Evolutionary conservation across 1,284 basidiomycete genomes (phyloP), one percentile per base, ranked within the genome.

Genomic region (Golubevia pallescens): DNA sequence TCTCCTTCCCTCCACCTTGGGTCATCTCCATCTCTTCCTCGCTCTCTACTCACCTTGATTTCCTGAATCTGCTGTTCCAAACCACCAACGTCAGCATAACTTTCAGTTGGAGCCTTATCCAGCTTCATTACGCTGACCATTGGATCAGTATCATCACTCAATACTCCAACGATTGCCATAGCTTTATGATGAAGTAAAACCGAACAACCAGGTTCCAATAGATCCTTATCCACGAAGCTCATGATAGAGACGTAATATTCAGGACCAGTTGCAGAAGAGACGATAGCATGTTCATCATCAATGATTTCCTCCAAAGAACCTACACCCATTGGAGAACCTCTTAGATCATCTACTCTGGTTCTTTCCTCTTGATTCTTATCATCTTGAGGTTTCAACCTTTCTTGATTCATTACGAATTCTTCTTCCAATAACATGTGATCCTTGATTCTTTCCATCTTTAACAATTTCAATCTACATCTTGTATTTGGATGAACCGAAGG

Each of bases 231-330:
- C 76, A 99, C 96, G 84, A 97, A 97, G 71, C 92, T 94, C 93
- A 98, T 94, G 86, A 99, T 98, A 56, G 94, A 92, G 74, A 99
- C 97, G 86, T 99, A 99, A 87, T 92, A 95, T 86, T 99, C 97
- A 34, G 96, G 95, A 1, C 97, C 96, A 52, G 93, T 94, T 19
- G 94, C 91, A 8, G 93, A 93, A 86, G 93, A 95, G 80, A 99
- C 92, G 86, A 99, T 98, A 20, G 97, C 96, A 86, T 99, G 97
- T 89, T 99, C 97, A 88, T 99, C 97, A 88, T 99, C 97, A 83
- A 99, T 97, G 78, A 99, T 98, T 87, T 99, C 97, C 87, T 99
- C 97, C 78, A 99, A 89, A 0, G 95, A 94, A 48, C 97, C 97
- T 62, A 99, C 94, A 13, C 92, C 93, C 94, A 99, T 97, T 4